Evolutionary conservation across 805 yeast genomes (phyloP).

Genomic region (Candida palmyrensis): DNA sequence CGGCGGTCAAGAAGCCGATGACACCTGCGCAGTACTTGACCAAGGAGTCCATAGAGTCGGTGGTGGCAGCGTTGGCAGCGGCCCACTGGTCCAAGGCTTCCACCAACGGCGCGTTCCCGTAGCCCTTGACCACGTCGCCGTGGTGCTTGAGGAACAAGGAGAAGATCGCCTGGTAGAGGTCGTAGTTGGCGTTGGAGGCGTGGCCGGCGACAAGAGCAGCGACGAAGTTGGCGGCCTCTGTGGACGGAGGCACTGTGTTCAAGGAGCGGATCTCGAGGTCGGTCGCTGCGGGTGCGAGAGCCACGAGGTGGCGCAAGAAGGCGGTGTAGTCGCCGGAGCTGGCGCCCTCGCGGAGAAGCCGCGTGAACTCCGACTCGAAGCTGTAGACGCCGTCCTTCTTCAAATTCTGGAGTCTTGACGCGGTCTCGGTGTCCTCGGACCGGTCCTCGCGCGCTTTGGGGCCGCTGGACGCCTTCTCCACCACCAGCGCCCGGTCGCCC

Average conservation of each 20-base stretch:
- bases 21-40: constrained; percentile 82
- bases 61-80: constrained; percentile 31
- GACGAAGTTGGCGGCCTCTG: constrained; percentile 62
- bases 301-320: constrained; percentile 52
- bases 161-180: constrained; percentile 77
- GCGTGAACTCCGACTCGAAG: constrained; percentile 75
- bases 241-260: constrained; percentile 57
- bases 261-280: constrained; percentile 87
- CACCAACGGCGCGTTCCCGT: constrained; percentile 32
- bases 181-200: constrained; percentile 55
- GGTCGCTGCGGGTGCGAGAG: constrained; percentile 67
- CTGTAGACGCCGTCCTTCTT: constrained; percentile 28
- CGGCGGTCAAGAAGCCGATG: constrained; percentile 50
- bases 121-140: constrained; percentile 64
- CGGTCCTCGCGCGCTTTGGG: constrained; percentile 9
- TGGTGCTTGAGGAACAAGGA: constrained; percentile 70
- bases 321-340: constrained; percentile 33
- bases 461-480: constrained; percentile 26
- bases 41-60: constrained; percentile 55
- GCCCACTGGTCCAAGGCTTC: constrained; percentile 49
- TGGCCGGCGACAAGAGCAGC: constrained; percentile 63
- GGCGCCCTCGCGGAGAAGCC: constrained; percentile 50
- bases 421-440: constrained; percentile 21
- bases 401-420: constrained; percentile 29
- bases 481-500: constrained; percentile 61